These are phyloP conservation scores for Candolleomyces eurysporus DNA, from an alignment of 768 basidiomycete species.

Conservation along the genomic window DNA sequence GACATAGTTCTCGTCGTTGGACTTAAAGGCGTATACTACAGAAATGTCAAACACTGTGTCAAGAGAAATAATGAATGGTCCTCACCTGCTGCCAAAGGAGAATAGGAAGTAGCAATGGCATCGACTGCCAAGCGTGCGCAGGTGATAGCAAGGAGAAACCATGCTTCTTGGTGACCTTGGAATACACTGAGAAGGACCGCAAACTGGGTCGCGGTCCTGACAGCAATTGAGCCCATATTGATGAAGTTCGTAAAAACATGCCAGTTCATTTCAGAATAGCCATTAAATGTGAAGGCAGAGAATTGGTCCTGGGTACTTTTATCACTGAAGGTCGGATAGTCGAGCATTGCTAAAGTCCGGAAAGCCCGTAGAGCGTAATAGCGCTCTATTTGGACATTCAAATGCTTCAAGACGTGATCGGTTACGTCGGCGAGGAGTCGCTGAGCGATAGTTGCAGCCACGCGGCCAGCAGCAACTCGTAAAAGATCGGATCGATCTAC, in stretches of 20 bases:
- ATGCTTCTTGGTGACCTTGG: background rate
- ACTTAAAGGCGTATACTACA: slow-evolving; percentile 69
- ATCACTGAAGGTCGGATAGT: slow-evolving; percentile 69
- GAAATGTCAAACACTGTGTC: background rate
- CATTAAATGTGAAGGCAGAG: slow-evolving; percentile 24
- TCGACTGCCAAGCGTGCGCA: no score
- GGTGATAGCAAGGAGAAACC: background rate
- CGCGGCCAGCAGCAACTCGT: slow-evolving; percentile 49
- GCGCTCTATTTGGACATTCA: slow-evolving; percentile 57
- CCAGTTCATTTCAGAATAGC: slow-evolving; percentile 57
- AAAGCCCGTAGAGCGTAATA: slow-evolving; percentile 66
- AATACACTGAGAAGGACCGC: background rate
- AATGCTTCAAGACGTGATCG: slow-evolving; percentile 40
- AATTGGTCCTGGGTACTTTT: slow-evolving; percentile 48
- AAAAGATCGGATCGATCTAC: slow-evolving; percentile 54
- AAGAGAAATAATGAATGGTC: background rate
- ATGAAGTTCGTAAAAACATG: slow-evolving; percentile 47
- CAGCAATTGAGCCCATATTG: slow-evolving; percentile 39
- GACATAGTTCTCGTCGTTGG: slow-evolving; percentile 57
- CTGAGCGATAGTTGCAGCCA: slow-evolving; percentile 47
- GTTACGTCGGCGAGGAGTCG: slow-evolving; percentile 43
- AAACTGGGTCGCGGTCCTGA: background rate
- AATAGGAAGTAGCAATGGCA: no score
- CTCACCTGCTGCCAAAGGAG: no score
- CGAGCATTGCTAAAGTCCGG: slow-evolving; percentile 63